These are phyloP conservation scores for Xylaria flabelliformis DNA, from an alignment of 495 filamentous ascomycete genomes.

Conservation along the genomic window DNA sequence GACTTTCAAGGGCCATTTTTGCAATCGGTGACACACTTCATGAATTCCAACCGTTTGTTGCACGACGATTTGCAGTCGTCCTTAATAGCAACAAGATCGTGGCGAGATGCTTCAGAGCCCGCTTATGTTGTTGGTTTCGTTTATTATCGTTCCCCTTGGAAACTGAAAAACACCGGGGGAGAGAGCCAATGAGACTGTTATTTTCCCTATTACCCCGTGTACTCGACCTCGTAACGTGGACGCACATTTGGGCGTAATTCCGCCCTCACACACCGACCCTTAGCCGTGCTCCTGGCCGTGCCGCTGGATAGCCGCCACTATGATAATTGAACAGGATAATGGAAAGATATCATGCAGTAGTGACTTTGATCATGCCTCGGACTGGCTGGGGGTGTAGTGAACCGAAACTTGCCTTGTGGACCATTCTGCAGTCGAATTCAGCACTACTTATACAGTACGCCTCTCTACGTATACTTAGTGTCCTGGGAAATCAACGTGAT, in stretches of 20 bases:
- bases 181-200: background rate
- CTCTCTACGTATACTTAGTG: background rate
- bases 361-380: conserved; percentile 5
- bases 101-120: background rate
- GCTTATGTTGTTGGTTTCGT: background rate
- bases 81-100: background rate
- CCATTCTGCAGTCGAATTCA: conserved; percentile 16
- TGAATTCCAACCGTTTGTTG: conserved; percentile 1
- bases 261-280: conserved; percentile 14
- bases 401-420: conserved; percentile 25
- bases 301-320: conserved; percentile 9
- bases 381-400: conserved; percentile 2
- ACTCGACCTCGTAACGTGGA: background rate
- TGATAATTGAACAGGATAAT: conserved; percentile 6
- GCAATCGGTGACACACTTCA: background rate
- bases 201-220: background rate
- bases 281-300: background rate
- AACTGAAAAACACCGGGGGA: background rate
- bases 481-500: background rate
- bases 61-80: background rate
- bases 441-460: conserved; percentile 2
- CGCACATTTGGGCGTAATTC: background rate
- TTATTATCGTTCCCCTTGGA: background rate
- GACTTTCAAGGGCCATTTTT: conserved; percentile 25
- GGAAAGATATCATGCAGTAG: conserved; percentile 15